Evolutionary conservation across 257 asterid species (phyloP).

Genomic region (Cruciata laevipes): DNA sequence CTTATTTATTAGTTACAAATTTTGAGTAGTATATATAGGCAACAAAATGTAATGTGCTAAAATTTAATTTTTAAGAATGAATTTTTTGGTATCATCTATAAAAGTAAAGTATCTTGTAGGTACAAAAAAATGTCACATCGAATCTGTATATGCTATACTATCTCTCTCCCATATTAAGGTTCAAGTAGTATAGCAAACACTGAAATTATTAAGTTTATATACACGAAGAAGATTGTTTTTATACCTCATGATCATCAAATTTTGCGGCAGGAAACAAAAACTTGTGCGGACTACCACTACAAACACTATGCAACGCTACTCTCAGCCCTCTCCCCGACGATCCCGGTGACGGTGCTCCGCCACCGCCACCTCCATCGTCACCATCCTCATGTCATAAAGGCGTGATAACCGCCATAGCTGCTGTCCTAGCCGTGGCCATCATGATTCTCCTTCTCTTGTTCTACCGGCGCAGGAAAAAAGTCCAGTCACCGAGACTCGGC

Average conservation of each 20-base stretch:
- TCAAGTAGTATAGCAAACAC: too few relatives aligned
- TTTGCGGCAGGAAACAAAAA: slow-evolving; percentile 52
- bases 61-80: too few relatives aligned
- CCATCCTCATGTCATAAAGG: slow-evolving; percentile 20
- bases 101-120: too few relatives aligned
- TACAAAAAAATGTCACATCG: too few relatives aligned
- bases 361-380: background rate
- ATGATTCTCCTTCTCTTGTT: slow-evolving; percentile 33
- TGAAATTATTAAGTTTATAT: too few relatives aligned
- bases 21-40: too few relatives aligned
- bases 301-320: slow-evolving; percentile 32
- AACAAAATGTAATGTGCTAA: too few relatives aligned
- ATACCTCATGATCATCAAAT: background rate
- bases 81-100: too few relatives aligned
- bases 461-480: slow-evolving; percentile 24
- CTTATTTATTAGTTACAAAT: too few relatives aligned
- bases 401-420: slow-evolving; percentile 25
- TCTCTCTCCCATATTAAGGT: too few relatives aligned
- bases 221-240: too few relatives aligned
- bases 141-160: too few relatives aligned
- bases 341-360: background rate
- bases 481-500: slow-evolving; percentile 21
- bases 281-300: slow-evolving; percentile 66
- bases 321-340: slow-evolving; percentile 30
- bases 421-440: slow-evolving; percentile 32